Evolutionary conservation across 176 grass and related monocot genomes (phyloP).

Genomic region (Zoysia pacifica): DNA sequence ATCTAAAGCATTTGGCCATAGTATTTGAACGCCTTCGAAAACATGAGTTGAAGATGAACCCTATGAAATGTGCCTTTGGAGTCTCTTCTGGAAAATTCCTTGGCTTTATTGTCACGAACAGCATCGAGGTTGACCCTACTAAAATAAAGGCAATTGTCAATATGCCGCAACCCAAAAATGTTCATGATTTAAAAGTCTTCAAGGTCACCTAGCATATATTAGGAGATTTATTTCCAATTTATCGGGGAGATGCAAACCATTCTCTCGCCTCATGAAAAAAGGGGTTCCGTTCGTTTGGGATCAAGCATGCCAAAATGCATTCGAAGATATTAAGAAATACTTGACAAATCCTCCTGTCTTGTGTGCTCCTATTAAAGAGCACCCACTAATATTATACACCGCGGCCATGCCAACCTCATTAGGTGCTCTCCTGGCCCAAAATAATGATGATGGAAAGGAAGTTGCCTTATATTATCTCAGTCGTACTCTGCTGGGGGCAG

Average conservation of each 20-base stretch:
- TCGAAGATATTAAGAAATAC: background rate
- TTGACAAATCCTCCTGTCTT: background rate
- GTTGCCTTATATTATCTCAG: background rate
- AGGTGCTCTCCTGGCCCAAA: background rate
- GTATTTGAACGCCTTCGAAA: too few species aligned
- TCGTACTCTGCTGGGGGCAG: background rate
- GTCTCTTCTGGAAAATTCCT: too few species aligned
- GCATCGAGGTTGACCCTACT: too few species aligned
- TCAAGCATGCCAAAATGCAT: slow-evolving; percentile 5
- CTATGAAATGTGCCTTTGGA: too few species aligned
- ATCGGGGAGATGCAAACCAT: slow-evolving; percentile 2
- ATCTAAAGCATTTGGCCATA: too few species aligned
- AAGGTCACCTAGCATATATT: background rate
- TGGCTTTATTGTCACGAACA: too few species aligned
- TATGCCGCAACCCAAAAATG: background rate
- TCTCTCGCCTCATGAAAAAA: background rate
- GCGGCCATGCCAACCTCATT: background rate
- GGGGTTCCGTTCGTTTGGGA: background rate
- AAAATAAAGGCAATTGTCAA: too few species aligned
- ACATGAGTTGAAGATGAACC: too few species aligned
- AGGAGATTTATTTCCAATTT: background rate
- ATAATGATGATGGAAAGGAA: slow-evolving; percentile 2
- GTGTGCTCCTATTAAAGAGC: background rate
- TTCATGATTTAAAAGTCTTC: background rate
- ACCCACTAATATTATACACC: background rate